Percentiles rank a stretch among this genome's conserved stretches.
Evolutionary conservation across 2,329 filamentous ascomycete species (phyloP).

Genomic region (Didymella lethalis): DNA sequence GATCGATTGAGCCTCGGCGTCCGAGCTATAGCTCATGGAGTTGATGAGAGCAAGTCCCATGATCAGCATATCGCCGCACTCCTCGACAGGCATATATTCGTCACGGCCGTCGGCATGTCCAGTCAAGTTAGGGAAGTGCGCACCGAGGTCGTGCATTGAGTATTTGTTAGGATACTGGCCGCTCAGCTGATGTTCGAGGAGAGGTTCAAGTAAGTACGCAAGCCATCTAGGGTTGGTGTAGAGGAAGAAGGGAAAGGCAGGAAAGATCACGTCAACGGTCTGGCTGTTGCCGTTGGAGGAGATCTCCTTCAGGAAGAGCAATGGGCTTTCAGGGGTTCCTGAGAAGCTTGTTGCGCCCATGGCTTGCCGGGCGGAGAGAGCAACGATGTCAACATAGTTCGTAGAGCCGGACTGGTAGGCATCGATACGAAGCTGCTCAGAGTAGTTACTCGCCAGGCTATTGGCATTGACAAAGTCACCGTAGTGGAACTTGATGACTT

Average conservation of each 20-base stretch:
- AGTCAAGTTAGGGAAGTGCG: constrained; percentile 78
- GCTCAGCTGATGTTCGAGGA: constrained; percentile 82
- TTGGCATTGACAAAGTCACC: constrained; percentile 72
- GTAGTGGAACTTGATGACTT: constrained; percentile 79
- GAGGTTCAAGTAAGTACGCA: constrained; percentile 78
- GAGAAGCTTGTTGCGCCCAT: constrained; percentile 80
- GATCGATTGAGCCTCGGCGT: constrained; percentile 64
- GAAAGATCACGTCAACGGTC: constrained; percentile 88
- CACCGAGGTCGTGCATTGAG: constrained; percentile 78
- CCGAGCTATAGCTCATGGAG: constrained; percentile 70
- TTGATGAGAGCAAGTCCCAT: constrained; percentile 82
- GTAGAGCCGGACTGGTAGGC: constrained; percentile 76
- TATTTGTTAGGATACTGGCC: constrained; percentile 86
- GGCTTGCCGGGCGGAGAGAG: constrained; percentile 79
- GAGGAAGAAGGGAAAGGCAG: constrained; percentile 83
- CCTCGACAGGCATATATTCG: constrained; percentile 79
- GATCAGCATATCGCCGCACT: constrained; percentile 83
- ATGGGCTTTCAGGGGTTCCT: constrained; percentile 72
- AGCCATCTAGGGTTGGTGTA: constrained; percentile 85
- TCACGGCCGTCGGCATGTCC: constrained; percentile 75
- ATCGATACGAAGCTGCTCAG: constrained; percentile 72
- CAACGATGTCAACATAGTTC: constrained; percentile 79
- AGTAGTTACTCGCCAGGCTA: constrained; percentile 75
- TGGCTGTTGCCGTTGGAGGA: constrained; percentile 86
- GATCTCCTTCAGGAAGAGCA: constrained; percentile 86